Evolutionary conservation across 768 basidiomycete genomes (phyloP).

Genomic region (Amanita inopinata): DNA sequence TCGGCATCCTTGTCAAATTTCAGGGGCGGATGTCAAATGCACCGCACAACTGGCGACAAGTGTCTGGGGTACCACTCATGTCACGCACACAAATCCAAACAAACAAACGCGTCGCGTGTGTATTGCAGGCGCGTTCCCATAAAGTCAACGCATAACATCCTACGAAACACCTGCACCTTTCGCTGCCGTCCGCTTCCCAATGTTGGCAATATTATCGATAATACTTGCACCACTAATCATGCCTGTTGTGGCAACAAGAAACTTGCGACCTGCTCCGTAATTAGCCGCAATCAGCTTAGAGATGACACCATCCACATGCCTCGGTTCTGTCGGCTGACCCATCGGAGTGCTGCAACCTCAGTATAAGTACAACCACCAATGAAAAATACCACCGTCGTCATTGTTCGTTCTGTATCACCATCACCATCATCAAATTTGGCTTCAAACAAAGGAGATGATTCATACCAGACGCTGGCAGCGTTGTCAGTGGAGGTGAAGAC

Average conservation of each 20-base stretch:
- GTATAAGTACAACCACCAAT: constrained; percentile 96
- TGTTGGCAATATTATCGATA: constrained; percentile 56
- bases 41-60: constrained; percentile 10
- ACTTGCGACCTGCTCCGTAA: constrained; percentile 57
- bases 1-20: too few relatives aligned
- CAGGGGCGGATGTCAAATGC: background rate
- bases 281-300: constrained; percentile 11
- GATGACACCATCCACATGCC: constrained; percentile 32
- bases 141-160: constrained; percentile 2
- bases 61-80: constrained; percentile 18
- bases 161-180: background rate
- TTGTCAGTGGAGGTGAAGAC: constrained; percentile 8
- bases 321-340: constrained; percentile 80
- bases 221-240: constrained; percentile 75
- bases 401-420: constrained; percentile 38
- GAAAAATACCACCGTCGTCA: constrained; percentile 92
- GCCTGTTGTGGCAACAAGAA: constrained; percentile 86
- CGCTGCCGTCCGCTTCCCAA: constrained; percentile 15
- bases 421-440: constrained; percentile 14
- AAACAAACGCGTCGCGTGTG: constrained; percentile 46
- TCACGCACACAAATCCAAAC: constrained; percentile 16
- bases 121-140: too few relatives aligned
- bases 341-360: constrained; percentile 90
- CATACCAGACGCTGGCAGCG: constrained; percentile 6
- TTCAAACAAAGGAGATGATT: constrained; percentile 25